Evolutionary conservation across 805 yeast species (phyloP).

Genomic region (Spathaspora arborariae): DNA sequence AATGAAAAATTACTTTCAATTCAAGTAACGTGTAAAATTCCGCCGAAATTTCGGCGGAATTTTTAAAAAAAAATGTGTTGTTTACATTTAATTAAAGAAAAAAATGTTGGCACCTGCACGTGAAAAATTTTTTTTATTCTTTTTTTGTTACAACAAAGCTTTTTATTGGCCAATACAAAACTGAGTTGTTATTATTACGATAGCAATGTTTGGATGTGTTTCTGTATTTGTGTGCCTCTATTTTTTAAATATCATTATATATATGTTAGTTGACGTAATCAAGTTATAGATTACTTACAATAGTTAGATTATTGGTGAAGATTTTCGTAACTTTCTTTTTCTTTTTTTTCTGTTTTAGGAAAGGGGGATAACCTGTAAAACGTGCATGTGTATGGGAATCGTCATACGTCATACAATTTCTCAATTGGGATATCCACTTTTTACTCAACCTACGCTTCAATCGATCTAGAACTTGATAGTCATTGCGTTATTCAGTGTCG

Average conservation of each 20-base stretch:
- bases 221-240: background rate
- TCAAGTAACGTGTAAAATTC: slow-evolving; percentile 2
- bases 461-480: no score
- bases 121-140: background rate
- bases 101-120: background rate
- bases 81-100: background rate
- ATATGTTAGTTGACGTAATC: background rate
- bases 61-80: background rate
- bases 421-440: no score
- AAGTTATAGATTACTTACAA: no score
- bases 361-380: slow-evolving; percentile 2
- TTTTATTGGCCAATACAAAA: background rate
- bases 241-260: background rate
- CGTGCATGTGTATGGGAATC: no score
- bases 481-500: no score
- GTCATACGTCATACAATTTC: no score
- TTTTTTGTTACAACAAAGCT: background rate
- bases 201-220: background rate
- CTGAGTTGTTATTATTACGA: background rate
- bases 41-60: slow-evolving; percentile 29
- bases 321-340: no score
- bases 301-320: no score
- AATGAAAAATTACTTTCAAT: background rate
- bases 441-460: no score
- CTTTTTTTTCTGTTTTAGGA: background rate